phyloP scores from a whole-genome alignment of 108 stramenopile genomes.

The Pseudonitzschia delicatissima region DNA sequence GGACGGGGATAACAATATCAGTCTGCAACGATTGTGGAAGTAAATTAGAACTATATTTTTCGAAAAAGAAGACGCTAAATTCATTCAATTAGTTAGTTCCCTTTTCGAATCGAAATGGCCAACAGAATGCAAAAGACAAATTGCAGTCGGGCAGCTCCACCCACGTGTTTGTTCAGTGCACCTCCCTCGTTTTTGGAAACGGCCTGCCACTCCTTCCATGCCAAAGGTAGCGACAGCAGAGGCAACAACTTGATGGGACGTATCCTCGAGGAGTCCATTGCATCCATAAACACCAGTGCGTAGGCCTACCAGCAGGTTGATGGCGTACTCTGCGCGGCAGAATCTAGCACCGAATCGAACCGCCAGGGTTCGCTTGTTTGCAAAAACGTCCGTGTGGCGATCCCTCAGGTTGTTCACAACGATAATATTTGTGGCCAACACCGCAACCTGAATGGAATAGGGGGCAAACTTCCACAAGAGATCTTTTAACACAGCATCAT shows the following conservation, averaged over 20 bases:
- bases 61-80: too few relatives aligned
- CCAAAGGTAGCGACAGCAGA: constrained; percentile 56
- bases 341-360: constrained; percentile 80
- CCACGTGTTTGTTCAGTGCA: constrained; percentile 76
- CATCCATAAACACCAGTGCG: constrained; percentile 1
- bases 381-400: constrained; percentile 73
- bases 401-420: constrained; percentile 91
- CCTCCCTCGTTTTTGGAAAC: constrained; percentile 68
- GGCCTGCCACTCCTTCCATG: constrained; percentile 51
- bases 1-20: constrained; percentile 93
- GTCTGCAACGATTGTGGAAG: constrained; percentile 97
- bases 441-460: constrained; percentile 59
- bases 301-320: constrained; percentile 33
- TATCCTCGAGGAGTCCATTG: not conserved
- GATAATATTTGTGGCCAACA: constrained; percentile 78
- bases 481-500: too few relatives aligned
- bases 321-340: constrained; percentile 57
- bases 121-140: constrained; percentile 76
- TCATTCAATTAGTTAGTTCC: not conserved
- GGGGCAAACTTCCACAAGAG: constrained; percentile 18
- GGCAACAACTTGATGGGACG: constrained; percentile 35
- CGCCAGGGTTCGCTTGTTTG: constrained; percentile 72
- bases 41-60: too few relatives aligned
- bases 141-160: constrained; percentile 76
- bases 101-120: constrained; percentile 20